Conservation (phyloP, 2,329 filamentous ascomycete species). For the Talaromyces atroroseus region DNA sequence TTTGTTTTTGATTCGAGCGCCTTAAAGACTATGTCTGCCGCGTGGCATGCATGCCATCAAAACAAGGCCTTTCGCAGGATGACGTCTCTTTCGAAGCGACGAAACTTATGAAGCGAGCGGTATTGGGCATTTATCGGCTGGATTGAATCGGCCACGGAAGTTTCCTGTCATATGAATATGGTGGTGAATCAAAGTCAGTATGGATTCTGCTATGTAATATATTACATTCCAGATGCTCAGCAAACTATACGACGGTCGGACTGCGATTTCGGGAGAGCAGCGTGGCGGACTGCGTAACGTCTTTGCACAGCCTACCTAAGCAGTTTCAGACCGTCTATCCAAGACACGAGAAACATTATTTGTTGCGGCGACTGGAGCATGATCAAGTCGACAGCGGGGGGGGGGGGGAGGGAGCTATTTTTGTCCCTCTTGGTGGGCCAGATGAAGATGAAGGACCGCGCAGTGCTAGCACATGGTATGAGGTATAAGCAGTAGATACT, state of each 20-base stretch:
- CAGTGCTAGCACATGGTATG: not conserved
- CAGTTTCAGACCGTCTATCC: not conserved
- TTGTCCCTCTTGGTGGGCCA: not conserved
- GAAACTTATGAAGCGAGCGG: too few species aligned
- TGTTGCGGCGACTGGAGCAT: not conserved
- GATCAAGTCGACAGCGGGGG: not conserved
- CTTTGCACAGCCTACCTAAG: slow-evolving; percentile 1
- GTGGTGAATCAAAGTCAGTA: too few species aligned
- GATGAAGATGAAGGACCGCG: not conserved
- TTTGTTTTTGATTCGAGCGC: not conserved
- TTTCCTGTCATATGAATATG: too few species aligned
- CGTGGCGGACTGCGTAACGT: slow-evolving; percentile 6
- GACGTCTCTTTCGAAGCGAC: too few species aligned
- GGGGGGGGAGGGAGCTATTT: too few species aligned
- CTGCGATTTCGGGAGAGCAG: not conserved
- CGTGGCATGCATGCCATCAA: not conserved
- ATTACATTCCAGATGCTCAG: not conserved
- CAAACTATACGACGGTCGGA: not conserved
- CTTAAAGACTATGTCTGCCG: not conserved
- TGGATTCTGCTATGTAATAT: not conserved
- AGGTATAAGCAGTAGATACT: not conserved
- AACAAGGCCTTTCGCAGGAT: not conserved
- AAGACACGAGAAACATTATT: not conserved
- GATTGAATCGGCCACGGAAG: not conserved
- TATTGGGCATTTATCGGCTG: not conserved